These are phyloP conservation scores for Parietichytrium sp. DNA, from an alignment of 108 stramenopile species.

Conservation along the genomic window DNA sequence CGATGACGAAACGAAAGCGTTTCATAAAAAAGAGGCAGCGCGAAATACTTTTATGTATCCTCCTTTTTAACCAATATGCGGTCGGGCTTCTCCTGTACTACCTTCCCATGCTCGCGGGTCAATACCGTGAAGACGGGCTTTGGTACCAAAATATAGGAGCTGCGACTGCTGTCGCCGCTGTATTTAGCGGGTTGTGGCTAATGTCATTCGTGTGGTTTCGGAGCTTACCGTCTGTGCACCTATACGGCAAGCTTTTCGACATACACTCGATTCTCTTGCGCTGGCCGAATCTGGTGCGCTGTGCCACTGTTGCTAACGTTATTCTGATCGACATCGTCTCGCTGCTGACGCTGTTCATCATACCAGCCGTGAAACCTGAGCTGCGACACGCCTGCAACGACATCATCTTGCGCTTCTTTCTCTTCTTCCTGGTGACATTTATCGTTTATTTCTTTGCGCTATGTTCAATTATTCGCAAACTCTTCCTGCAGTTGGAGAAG, in stretches of 20 bases:
- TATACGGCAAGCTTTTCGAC: constrained; percentile 31
- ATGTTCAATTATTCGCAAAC: background rate
- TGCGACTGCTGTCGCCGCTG: background rate
- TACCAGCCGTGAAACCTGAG: background rate
- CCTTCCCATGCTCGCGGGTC: background rate
- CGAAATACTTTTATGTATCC: background rate
- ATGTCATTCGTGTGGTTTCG: background rate
- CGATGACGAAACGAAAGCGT: no score
- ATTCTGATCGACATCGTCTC: background rate
- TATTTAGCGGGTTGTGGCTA: constrained; percentile 11
- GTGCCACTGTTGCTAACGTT: background rate
- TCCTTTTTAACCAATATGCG: background rate
- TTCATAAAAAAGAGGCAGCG: no score
- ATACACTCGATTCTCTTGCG: constrained; percentile 23
- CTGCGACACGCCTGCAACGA: background rate
- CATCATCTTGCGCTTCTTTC: background rate
- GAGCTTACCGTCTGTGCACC: background rate
- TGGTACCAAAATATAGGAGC: background rate
- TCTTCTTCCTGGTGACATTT: background rate
- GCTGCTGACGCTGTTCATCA: background rate
- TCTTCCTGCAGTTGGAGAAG: background rate
- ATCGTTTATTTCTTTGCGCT: background rate
- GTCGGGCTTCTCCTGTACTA: constrained; percentile 10
- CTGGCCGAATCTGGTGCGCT: background rate
- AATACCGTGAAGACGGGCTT: background rate